These are phyloP conservation scores for Barnettozyma sucrosica DNA, from an alignment of 805 yeast genomes.

Conservation along the genomic window DNA sequence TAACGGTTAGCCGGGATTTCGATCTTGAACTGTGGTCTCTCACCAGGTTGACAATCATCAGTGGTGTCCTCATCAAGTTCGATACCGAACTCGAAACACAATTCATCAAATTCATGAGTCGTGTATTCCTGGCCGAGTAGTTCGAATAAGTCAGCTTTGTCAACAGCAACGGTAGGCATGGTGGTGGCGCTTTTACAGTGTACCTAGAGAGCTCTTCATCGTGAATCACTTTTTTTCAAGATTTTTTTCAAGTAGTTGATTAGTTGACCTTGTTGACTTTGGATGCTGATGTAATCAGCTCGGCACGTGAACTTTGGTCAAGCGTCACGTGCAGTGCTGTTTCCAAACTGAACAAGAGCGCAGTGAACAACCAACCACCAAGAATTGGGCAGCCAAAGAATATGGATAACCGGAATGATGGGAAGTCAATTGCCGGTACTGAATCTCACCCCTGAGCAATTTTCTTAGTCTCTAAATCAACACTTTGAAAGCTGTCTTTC, in stretches of 20 bases:
- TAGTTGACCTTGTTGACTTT: background rate
- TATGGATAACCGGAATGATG: too few relatives aligned
- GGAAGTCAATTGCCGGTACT: too few relatives aligned
- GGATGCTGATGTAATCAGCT: background rate
- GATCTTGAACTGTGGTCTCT: conserved; percentile 94
- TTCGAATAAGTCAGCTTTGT: conserved; percentile 84
- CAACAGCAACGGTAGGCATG: conserved; percentile 97
- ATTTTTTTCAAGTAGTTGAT: conserved; percentile 1
- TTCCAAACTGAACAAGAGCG: too few relatives aligned
- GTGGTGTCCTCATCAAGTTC: conserved; percentile 98
- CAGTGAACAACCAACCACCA: too few relatives aligned
- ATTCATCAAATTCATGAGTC: conserved; percentile 90
- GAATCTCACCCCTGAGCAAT: too few relatives aligned
- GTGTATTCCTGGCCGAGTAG: conserved; percentile 67
- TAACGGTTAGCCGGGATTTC: conserved; percentile 98
- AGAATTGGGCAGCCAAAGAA: too few relatives aligned
- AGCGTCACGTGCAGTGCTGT: background rate
- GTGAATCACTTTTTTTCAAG: conserved; percentile 1
- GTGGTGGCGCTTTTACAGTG: conserved; percentile 1
- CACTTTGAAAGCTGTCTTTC: too few relatives aligned
- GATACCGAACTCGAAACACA: conserved; percentile 95
- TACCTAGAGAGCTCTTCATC: background rate
- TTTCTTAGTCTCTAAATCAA: too few relatives aligned
- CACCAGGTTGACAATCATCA: conserved; percentile 63
- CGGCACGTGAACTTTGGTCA: background rate